A percentile compares a stretch with the other conserved stretches of the same genome.
These are phyloP conservation scores for Hanseniaspora occidentalis DNA, from an alignment of 805 yeast genomes.

Conservation along the genomic window DNA sequence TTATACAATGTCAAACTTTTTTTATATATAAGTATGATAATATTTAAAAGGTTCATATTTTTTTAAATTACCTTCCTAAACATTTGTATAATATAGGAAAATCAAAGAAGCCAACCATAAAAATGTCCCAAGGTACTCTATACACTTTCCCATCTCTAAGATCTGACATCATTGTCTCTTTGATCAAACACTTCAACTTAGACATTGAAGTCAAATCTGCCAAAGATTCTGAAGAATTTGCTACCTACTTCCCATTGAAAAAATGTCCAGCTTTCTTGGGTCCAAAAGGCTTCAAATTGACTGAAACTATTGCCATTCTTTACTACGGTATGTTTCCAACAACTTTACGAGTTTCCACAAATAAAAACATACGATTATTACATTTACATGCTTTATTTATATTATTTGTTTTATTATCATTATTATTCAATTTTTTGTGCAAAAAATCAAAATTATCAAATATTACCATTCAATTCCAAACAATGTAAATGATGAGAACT, in stretches of 20 bases:
- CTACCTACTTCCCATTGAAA: constrained; percentile 46
- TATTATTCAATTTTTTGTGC: too few relatives aligned
- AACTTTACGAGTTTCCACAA: too few relatives aligned
- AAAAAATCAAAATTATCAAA: too few relatives aligned
- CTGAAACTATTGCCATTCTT: constrained; percentile 53
- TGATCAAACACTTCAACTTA: constrained; percentile 46
- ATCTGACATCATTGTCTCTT: constrained; percentile 31
- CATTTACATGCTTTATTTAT: constrained; percentile 1
- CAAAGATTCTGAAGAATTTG: constrained; percentile 26
- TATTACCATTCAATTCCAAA: too few relatives aligned
- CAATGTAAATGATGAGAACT: constrained; percentile 26
- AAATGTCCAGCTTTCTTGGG: constrained; percentile 62
- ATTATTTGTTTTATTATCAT: neutral
- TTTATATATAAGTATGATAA: too few relatives aligned
- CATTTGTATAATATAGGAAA: too few relatives aligned
- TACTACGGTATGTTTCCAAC: constrained; percentile 30
- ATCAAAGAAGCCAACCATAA: constrained; percentile 3
- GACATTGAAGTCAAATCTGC: constrained; percentile 40
- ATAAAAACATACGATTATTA: too few relatives aligned
- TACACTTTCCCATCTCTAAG: constrained; percentile 34
- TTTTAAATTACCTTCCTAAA: too few relatives aligned
- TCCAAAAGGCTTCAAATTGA: constrained; percentile 60
- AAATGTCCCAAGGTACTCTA: constrained; percentile 60
- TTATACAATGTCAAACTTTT: too few relatives aligned
- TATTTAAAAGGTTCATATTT: neutral